A percentile compares a stretch with the other conserved stretches of the same genome.
phyloP scores from a whole-genome alignment of 495 filamentous ascomycete species.

The Poronia punctata region DNA sequence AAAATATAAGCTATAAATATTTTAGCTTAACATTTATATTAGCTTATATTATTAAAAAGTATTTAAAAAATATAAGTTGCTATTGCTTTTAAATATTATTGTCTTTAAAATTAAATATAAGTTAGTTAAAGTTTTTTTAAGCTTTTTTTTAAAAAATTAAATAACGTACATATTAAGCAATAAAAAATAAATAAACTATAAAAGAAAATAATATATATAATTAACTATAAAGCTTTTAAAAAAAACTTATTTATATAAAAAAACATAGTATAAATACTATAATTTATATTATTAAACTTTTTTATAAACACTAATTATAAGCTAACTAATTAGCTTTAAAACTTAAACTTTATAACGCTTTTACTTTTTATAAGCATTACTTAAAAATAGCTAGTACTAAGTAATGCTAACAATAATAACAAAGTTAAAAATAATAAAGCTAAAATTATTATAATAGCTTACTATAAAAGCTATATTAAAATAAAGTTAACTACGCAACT shows the following conservation, averaged over 20 bases:
- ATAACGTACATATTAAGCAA: no score
- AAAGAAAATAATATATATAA: not conserved
- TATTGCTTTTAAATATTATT: not conserved
- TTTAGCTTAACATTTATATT: not conserved
- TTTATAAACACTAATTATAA: not conserved
- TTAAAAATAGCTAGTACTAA: not conserved
- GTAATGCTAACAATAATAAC: not conserved
- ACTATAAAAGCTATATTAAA: not conserved
- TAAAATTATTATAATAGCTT: not conserved
- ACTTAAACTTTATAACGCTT: not conserved
- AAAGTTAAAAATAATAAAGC: not conserved
- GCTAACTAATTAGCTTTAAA: not conserved
- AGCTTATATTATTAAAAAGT: conserved; percentile 1
- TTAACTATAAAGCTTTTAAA: not conserved
- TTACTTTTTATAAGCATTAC: not conserved
- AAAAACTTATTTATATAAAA: not conserved
- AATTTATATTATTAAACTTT: not conserved
- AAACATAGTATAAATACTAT: not conserved
- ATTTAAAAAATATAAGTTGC: not conserved
- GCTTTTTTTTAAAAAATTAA: not conserved
- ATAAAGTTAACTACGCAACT: not conserved
- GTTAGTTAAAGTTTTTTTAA: not conserved
- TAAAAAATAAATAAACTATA: not conserved
- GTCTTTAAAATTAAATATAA: not conserved
- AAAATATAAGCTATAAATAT: not conserved